phyloP scores from a whole-genome alignment of 2,329 filamentous ascomycete genomes.

The Monosporascus ibericus region DNA sequence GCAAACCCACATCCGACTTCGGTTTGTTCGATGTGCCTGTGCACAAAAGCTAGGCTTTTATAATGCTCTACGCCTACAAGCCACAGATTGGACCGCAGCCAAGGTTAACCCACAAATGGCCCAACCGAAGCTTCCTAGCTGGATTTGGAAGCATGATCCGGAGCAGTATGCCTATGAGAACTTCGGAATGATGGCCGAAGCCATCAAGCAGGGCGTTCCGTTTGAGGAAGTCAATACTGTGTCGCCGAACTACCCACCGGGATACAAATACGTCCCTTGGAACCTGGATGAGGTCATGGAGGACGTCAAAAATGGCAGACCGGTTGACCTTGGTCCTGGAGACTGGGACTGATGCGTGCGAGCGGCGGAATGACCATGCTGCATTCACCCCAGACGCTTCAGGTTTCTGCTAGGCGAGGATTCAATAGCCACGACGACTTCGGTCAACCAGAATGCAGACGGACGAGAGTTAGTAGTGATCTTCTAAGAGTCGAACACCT shows the following conservation, averaged over 20 bases:
- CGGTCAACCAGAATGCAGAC: too few species aligned
- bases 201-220: constrained; percentile 22
- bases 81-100: constrained; percentile 29
- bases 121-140: constrained; percentile 29
- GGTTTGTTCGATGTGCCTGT: constrained; percentile 29
- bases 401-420: too few species aligned
- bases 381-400: too few species aligned
- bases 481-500: too few species aligned
- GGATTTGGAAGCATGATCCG: constrained; percentile 32
- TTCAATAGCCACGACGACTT: too few species aligned
- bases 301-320: constrained; percentile 25
- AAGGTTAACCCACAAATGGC: constrained; percentile 25
- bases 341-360: constrained; percentile 19
- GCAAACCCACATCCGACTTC: constrained; percentile 29
- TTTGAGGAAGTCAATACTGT: constrained; percentile 23
- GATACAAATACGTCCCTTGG: constrained; percentile 33
- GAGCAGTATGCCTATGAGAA: constrained; percentile 30
- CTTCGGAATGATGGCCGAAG: constrained; percentile 27
- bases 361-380: too few species aligned
- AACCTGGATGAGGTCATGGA: constrained; percentile 35
- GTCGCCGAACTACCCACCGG: constrained; percentile 28
- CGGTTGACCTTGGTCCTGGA: constrained; percentile 27
- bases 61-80: constrained; percentile 30
- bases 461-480: too few species aligned
- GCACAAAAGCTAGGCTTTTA: constrained; percentile 32